These are phyloP conservation scores for Beauveria scarabaeidicola DNA, from an alignment of 2,329 filamentous ascomycete species.

Conservation along the genomic window DNA sequence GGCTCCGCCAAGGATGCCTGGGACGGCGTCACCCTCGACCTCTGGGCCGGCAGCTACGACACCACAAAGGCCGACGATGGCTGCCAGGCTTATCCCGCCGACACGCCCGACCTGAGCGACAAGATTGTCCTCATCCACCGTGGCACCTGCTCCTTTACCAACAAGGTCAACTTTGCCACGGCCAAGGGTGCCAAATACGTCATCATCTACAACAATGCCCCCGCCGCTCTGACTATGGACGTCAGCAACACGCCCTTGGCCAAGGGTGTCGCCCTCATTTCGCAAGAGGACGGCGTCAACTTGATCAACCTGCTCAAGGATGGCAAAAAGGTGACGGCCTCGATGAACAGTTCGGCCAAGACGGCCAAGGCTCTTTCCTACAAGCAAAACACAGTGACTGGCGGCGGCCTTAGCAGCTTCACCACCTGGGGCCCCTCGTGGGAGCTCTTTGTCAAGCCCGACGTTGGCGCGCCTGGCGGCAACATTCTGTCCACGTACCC, in stretches of 20 bases:
- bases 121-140: conserved; percentile 53
- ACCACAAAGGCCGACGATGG: conserved; percentile 19
- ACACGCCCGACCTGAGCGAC: conserved; percentile 47
- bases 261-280: conserved; percentile 33
- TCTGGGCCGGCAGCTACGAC: conserved; percentile 43
- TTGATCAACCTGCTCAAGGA: conserved; percentile 36
- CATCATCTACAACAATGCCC: conserved; percentile 51
- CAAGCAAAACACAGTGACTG: conserved; percentile 33
- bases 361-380: conserved; percentile 24
- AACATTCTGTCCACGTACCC: conserved; percentile 52
- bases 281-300: conserved; percentile 29
- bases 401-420: conserved; percentile 43
- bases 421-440: conserved; percentile 55
- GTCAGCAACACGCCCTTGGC: conserved; percentile 24
- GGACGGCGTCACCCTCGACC: conserved; percentile 36
- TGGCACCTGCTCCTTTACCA: conserved; percentile 46
- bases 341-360: conserved; percentile 33
- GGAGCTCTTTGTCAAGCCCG: conserved; percentile 48
- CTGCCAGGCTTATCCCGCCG: conserved; percentile 9
- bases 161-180: conserved; percentile 45
- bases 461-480: conserved; percentile 47
- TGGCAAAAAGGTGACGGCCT: conserved; percentile 35
- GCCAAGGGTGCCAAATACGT: conserved; percentile 51
- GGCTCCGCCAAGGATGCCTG: conserved; percentile 34
- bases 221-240: conserved; percentile 24